phyloP scores from a whole-genome alignment of 306 rosid genomes.

The Phaseolus lunatus region DNA sequence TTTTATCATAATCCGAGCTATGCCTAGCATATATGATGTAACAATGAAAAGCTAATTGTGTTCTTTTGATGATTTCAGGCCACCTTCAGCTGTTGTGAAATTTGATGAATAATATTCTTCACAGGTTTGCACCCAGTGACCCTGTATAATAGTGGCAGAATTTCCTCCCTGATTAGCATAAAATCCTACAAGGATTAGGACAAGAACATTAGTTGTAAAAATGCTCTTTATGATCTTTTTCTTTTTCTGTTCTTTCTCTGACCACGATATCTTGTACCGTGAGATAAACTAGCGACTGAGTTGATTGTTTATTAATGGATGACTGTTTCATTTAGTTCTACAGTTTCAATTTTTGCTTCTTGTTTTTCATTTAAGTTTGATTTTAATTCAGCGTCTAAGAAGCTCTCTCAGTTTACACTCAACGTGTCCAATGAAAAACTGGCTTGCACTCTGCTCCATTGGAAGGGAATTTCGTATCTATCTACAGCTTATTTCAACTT shows the following conservation, averaged over 20 bases:
- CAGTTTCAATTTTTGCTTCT: conserved; percentile 17
- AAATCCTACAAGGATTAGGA: conserved; percentile 20
- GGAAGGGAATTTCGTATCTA: conserved; percentile 11
- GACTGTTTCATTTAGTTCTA: conserved; percentile 14
- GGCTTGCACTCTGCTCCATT: conserved; percentile 19
- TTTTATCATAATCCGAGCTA: conserved; percentile 1
- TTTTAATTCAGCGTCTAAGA: conserved; percentile 2
- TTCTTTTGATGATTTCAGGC: conserved; percentile 43
- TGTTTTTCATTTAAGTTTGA: conserved; percentile 26
- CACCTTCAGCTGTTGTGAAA: conserved; percentile 16
- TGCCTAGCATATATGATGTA: conserved; percentile 13
- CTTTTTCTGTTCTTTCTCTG: background rate
- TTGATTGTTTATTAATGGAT: conserved; percentile 19
- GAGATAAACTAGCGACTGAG: conserved; percentile 28
- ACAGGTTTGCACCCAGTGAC: conserved; percentile 24
- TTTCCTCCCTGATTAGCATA: conserved; percentile 26
- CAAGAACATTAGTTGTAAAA: conserved; percentile 1
- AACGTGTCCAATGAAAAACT: background rate
- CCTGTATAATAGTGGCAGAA: conserved; percentile 17
- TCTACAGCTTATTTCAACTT: conserved; percentile 7
- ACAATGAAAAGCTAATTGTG: conserved; percentile 37
- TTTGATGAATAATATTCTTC: conserved; percentile 14
- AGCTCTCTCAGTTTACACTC: background rate
- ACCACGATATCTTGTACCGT: conserved; percentile 13
- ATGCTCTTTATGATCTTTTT: background rate